Evolutionary conservation across 2,329 filamentous ascomycete genomes (phyloP), one percentile per base, ranked within the genome.

Genomic region (Sporothrix humicola): DNA sequence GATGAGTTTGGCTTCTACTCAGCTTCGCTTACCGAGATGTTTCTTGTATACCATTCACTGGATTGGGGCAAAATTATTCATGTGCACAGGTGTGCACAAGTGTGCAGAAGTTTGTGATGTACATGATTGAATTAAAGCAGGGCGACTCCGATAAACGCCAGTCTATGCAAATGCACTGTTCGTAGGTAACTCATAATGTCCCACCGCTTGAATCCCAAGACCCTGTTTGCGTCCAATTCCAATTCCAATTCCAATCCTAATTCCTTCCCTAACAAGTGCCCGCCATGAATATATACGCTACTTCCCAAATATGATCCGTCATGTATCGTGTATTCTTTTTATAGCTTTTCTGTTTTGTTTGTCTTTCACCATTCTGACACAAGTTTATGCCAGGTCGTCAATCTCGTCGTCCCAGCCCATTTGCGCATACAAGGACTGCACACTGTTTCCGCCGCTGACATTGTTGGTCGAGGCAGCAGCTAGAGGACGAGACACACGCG

Each of bases 391-490:
- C 71, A 79, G 72, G 26, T 80, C 78, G 74, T 80, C 79, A 4
- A 79, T 83, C 78, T 89, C 87, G 74, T 88, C 84, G 77, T 89
- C 87, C 88, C 88, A 90, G 63, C 88, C 88, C 58, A 90, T 79
- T 76, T 81, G 82, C 77, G 87, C 83, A 76, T 87, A 90, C 70
- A 90, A 86, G 12, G 85, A 86, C 75, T 81, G 75, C 48, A 79
- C 79, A 44, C 71, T 68, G 50, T 52, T 71, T 74, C 78, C 81
- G 69, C 76, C 80, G 7, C 20, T 66, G 7, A 74, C 77, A n/a
- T 79, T 72, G 74, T 78, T 8, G 73, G 46, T 42, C 74, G 75
- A 63, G 7, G 23, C 26, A 17, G 42, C 61, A 26, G 42, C 61
- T 9, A 66, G 4, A 12, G 68, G 13, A n/a, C 65, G 44, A 20